phyloP scores from a whole-genome alignment of 345 rosid genomes.

The Limnanthes douglasii region DNA sequence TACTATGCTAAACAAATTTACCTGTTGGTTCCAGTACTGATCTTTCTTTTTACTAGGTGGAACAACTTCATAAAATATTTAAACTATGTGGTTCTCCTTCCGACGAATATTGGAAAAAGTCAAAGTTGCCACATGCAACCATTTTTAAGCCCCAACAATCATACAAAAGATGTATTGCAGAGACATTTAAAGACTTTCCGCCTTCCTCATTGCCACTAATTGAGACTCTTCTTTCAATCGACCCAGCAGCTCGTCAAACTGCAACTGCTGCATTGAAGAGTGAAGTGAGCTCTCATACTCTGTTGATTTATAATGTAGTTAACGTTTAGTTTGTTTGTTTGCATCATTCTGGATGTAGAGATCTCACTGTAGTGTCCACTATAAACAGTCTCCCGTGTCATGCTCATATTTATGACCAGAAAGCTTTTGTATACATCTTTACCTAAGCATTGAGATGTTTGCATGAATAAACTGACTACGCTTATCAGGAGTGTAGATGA shows the following conservation, averaged over 20 bases:
- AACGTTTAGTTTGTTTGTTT: no score
- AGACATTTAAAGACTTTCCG: conserved; percentile 82
- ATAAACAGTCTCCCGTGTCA: no score
- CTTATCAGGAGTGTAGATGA: no score
- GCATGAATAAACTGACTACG: no score
- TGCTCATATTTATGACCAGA: no score
- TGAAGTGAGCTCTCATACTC: conserved; percentile 40
- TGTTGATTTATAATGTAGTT: not conserved
- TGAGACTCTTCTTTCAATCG: conserved; percentile 84
- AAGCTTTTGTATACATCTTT: no score
- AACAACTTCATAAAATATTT: conserved; percentile 94
- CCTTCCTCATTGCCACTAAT: conserved; percentile 68
- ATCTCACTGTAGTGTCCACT: no score
- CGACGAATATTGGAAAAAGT: conserved; percentile 93
- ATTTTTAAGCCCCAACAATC: conserved; percentile 89
- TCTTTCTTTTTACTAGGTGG: conserved; percentile 36
- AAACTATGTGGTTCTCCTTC: conserved; percentile 98
- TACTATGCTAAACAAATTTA: not conserved
- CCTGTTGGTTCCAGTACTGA: not conserved
- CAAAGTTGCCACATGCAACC: conserved; percentile 93
- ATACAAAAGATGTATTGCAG: conserved; percentile 64
- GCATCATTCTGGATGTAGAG: no score
- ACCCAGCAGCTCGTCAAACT: conserved; percentile 79
- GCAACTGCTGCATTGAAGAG: conserved; percentile 69
- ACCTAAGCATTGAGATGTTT: no score